Evolutionary conservation across 345 rosid species (phyloP).

Genomic region (Rhizophora mangle): DNA sequence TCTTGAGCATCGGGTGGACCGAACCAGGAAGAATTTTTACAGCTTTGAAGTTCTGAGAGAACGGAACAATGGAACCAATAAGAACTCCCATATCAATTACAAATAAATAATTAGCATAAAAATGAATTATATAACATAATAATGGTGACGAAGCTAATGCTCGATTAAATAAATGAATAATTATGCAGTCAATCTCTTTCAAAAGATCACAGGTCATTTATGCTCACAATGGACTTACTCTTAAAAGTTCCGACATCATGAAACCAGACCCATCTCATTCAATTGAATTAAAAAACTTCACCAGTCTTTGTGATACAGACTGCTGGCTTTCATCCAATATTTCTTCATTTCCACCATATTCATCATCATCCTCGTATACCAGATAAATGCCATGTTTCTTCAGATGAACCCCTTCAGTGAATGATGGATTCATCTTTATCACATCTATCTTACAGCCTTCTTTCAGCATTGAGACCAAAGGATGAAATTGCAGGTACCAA

Average conservation of each 20-base stretch:
- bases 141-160: too few relatives aligned
- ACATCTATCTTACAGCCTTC: slow-evolving; percentile 40
- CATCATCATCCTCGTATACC: slow-evolving; percentile 48
- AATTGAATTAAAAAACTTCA: slow-evolving; percentile 34
- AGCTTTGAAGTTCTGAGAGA: too few relatives aligned
- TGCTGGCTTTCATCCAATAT: slow-evolving; percentile 32
- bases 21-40: too few relatives aligned
- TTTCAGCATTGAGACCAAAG: slow-evolving; percentile 33
- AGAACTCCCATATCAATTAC: too few relatives aligned
- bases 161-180: too few relatives aligned
- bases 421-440: slow-evolving; percentile 12
- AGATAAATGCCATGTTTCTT: slow-evolving; percentile 44
- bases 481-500: slow-evolving; percentile 34
- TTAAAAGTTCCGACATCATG: background rate
- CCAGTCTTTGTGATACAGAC: slow-evolving; percentile 40
- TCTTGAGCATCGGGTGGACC: too few relatives aligned
- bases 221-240: too few relatives aligned
- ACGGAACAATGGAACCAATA: too few relatives aligned
- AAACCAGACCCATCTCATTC: slow-evolving; percentile 1
- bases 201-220: too few relatives aligned
- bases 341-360: slow-evolving; percentile 40
- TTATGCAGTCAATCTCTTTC: too few relatives aligned
- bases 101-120: too few relatives aligned
- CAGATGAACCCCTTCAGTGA: slow-evolving; percentile 30
- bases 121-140: too few relatives aligned